Evolutionary conservation across 2,329 filamentous ascomycete species (phyloP).

Genomic region (Stemphylium lycopersici): DNA sequence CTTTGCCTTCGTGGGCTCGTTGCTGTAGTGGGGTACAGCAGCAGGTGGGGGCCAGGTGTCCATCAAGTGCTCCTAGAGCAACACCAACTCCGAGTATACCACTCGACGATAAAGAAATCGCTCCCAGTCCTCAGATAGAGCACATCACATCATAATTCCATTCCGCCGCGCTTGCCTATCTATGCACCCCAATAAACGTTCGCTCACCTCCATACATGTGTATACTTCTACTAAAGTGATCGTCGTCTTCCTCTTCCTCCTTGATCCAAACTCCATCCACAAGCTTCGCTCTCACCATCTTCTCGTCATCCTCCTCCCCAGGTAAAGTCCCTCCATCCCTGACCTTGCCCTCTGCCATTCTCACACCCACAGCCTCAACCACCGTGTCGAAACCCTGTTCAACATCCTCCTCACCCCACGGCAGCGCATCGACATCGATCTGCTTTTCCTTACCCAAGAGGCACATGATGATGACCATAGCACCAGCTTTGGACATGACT

Average conservation of each 20-base stretch:
- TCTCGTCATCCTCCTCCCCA: conserved; percentile 50
- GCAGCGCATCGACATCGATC: conserved; percentile 82
- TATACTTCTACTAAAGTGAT: conserved; percentile 43
- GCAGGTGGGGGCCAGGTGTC: too few species aligned
- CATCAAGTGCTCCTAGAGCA: too few species aligned
- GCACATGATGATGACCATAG: conserved; percentile 78
- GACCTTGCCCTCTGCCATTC: conserved; percentile 44
- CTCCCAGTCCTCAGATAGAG: too few species aligned
- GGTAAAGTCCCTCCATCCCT: conserved; percentile 24
- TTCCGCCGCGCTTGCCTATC: neutral
- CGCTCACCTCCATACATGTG: conserved; percentile 43
- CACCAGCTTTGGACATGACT: conserved; percentile 92
- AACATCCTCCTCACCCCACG: conserved; percentile 78
- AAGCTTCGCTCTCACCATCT: conserved; percentile 51
- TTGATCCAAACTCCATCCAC: conserved; percentile 53
- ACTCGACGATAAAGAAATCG: too few species aligned
- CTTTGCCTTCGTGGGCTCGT: too few species aligned
- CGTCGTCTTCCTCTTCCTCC: conserved; percentile 42
- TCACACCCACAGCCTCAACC: conserved; percentile 72
- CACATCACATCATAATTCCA: too few species aligned
- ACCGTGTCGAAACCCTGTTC: conserved; percentile 83
- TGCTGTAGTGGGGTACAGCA: too few species aligned
- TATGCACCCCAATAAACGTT: conserved; percentile 44
- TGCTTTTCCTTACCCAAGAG: conserved; percentile 74
- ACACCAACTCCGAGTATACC: too few species aligned